Conservation (phyloP, 176 grass and related monocot genomes). For the Eremochloa ophiuroides region DNA sequence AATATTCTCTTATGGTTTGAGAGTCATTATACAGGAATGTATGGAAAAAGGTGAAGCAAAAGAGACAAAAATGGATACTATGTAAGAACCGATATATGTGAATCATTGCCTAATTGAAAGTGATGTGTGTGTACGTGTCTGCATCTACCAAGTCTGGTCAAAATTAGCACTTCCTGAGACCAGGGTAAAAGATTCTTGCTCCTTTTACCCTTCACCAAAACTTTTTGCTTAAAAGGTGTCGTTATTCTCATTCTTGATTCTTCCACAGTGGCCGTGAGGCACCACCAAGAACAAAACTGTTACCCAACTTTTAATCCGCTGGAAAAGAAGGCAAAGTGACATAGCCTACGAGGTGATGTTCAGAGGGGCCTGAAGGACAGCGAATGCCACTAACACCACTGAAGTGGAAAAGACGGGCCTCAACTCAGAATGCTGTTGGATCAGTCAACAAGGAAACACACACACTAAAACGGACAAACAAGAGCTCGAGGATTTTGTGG, state of each 20-base stretch:
- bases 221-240: slow-evolving; percentile 8
- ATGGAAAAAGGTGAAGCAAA: slow-evolving; percentile 30
- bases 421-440: slow-evolving; percentile 9
- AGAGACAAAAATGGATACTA: slow-evolving; percentile 43
- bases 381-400: slow-evolving; percentile 25
- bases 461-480: not conserved
- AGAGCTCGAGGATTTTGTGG: not conserved
- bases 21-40: slow-evolving; percentile 19
- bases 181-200: not conserved
- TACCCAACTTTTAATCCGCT: not conserved
- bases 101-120: slow-evolving; percentile 59
- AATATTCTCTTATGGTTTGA: not conserved
- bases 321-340: slow-evolving; percentile 18
- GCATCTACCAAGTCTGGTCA: slow-evolving; percentile 10
- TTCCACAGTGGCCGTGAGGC: not conserved
- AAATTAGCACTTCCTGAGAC: slow-evolving; percentile 10
- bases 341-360: slow-evolving; percentile 1
- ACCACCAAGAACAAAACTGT: slow-evolving; percentile 1
- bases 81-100: slow-evolving; percentile 17
- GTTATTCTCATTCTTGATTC: slow-evolving; percentile 13
- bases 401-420: slow-evolving; percentile 8
- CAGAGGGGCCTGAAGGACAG: slow-evolving; percentile 5
- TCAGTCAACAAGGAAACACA: not conserved
- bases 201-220: slow-evolving; percentile 5
- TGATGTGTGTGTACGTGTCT: slow-evolving; percentile 12